phyloP scores from a whole-genome alignment of 2,329 filamentous ascomycete species.

The Exophiala lecanii-corni region DNA sequence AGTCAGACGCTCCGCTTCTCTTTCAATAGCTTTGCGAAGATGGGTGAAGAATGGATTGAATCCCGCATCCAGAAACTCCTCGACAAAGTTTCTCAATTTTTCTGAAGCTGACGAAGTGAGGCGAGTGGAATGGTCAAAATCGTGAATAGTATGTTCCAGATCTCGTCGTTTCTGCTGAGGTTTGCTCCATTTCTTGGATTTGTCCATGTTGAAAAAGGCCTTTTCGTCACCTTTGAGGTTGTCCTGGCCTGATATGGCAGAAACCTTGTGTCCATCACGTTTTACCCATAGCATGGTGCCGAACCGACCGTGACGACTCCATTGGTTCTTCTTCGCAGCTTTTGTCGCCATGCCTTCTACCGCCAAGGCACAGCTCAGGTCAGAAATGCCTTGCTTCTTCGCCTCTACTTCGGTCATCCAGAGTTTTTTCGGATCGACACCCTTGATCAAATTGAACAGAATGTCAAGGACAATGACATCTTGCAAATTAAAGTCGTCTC shows the following conservation, averaged over 20 bases:
- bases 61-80: conserved; percentile 88
- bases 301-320: conserved; percentile 87
- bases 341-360: conserved; percentile 82
- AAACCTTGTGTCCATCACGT: conserved; percentile 75
- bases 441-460: conserved; percentile 87
- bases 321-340: conserved; percentile 69
- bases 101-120: conserved; percentile 70
- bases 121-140: conserved; percentile 69
- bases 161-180: conserved; percentile 61
- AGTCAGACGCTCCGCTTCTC: conserved; percentile 77
- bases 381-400: conserved; percentile 63
- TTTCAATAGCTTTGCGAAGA: conserved; percentile 81
- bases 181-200: conserved; percentile 82
- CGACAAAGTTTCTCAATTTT: conserved; percentile 75
- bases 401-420: conserved; percentile 78
- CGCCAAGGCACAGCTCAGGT: conserved; percentile 68
- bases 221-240: conserved; percentile 68
- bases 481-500: conserved; percentile 85
- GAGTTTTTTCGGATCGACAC: conserved; percentile 74
- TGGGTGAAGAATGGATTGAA: conserved; percentile 90
- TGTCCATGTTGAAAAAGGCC: conserved; percentile 83
- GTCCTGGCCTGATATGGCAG: conserved; percentile 83
- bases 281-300: conserved; percentile 98
- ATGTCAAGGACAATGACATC: conserved; percentile 88
- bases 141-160: conserved; percentile 56